Conservation (phyloP, 2,329 filamentous ascomycete genomes). For the Sporothrix pallida region DNA sequence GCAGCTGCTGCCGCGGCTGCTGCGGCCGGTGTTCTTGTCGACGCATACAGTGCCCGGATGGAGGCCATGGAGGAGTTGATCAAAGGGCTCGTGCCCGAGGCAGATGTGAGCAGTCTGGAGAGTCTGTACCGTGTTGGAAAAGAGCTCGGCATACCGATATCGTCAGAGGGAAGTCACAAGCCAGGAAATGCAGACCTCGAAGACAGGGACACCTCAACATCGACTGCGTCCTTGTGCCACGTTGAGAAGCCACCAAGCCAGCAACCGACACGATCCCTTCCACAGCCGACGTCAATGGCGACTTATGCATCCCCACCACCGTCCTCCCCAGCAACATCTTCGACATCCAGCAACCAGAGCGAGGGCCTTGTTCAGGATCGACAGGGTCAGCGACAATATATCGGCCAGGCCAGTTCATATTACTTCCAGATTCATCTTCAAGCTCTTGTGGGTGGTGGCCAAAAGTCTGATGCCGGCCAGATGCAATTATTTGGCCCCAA, state of each 20-base stretch:
- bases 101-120: slow-evolving; percentile 50
- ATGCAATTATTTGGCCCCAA: slow-evolving; percentile 51
- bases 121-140: slow-evolving; percentile 48
- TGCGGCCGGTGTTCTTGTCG: slow-evolving; percentile 39
- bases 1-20: slow-evolving; percentile 42
- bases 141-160: slow-evolving; percentile 50
- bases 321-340: background rate
- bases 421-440: slow-evolving; percentile 51
- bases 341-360: slow-evolving; percentile 34
- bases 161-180: slow-evolving; percentile 33
- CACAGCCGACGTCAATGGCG: too few relatives aligned
- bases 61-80: slow-evolving; percentile 51
- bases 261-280: background rate
- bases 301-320: background rate
- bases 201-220: background rate
- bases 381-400: slow-evolving; percentile 53
- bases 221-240: background rate
- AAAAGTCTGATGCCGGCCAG: slow-evolving; percentile 38
- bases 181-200: background rate
- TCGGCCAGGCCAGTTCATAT: slow-evolving; percentile 51
- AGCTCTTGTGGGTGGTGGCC: slow-evolving; percentile 39
- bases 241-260: background rate
- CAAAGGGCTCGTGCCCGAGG: slow-evolving; percentile 51
- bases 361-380: slow-evolving; percentile 49
- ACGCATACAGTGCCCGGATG: slow-evolving; percentile 49